phyloP scores from a whole-genome alignment of 805 yeast genomes.

The Debaryomyces castellii region DNA sequence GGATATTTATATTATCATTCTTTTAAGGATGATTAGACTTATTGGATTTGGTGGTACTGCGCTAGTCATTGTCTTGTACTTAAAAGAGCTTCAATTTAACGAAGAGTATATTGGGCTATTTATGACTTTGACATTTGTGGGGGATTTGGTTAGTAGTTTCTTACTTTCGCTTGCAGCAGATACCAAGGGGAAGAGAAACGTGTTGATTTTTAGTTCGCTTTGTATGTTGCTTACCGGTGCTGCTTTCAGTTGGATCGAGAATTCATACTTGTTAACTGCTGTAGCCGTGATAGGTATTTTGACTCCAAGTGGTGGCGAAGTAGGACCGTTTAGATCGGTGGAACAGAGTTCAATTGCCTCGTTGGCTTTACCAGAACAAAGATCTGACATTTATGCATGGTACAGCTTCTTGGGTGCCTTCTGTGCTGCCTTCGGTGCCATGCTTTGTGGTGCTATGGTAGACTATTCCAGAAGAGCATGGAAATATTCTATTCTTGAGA shows the following conservation, averaged over 20 bases:
- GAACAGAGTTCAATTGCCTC: conserved; percentile 56
- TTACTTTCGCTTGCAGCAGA: conserved; percentile 47
- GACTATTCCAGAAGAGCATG: conserved; percentile 12
- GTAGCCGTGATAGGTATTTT: conserved; percentile 51
- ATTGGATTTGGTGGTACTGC: conserved; percentile 39
- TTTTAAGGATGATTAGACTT: conserved; percentile 33
- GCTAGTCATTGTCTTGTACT: conserved; percentile 42
- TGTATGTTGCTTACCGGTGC: conserved; percentile 46
- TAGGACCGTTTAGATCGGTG: conserved; percentile 58
- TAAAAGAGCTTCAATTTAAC: conserved; percentile 39
- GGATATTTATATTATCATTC: conserved; percentile 33
- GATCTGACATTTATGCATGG: conserved; percentile 61
- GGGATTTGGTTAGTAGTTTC: conserved; percentile 52
- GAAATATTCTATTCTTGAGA: conserved; percentile 17
- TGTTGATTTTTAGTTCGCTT: conserved; percentile 39
- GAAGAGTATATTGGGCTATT: conserved; percentile 49
- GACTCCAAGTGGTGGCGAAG: conserved; percentile 59
- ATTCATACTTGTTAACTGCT: conserved; percentile 31
- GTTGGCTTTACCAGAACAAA: conserved; percentile 34
- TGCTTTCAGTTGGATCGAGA: conserved; percentile 32
- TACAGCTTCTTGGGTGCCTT: conserved; percentile 50
- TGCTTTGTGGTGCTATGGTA: conserved; percentile 35
- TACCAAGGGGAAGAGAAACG: conserved; percentile 42
- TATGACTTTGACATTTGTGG: conserved; percentile 48
- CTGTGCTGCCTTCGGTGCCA: conserved; percentile 47